These are phyloP conservation scores for Hemileccinum impolitum DNA, from an alignment of 768 basidiomycete genomes.

Conservation along the genomic window DNA sequence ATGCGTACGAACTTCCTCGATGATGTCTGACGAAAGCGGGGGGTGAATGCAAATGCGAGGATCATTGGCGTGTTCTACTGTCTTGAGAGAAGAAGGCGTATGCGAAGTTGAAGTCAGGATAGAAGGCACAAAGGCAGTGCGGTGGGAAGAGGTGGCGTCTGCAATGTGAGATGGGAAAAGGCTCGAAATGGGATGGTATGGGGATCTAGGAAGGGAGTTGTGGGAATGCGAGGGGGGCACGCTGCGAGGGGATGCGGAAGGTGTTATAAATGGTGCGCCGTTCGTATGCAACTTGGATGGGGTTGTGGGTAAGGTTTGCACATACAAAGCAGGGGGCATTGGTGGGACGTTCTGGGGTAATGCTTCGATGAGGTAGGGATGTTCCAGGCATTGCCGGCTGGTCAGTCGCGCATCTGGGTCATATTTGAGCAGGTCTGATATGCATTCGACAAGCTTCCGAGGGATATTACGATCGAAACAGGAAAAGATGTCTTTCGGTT, in stretches of 20 bases:
- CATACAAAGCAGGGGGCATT: conserved; percentile 50
- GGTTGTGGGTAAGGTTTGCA: conserved; percentile 36
- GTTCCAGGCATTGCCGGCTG: conserved; percentile 81
- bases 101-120: conserved; percentile 29
- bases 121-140: conserved; percentile 48
- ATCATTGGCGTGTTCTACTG: conserved; percentile 35
- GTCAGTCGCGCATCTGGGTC: conserved; percentile 87
- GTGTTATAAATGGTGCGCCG: conserved; percentile 36
- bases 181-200: conserved; percentile 38
- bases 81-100: conserved; percentile 31
- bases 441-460: conserved; percentile 81
- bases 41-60: conserved; percentile 33
- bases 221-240: conserved; percentile 51
- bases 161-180: conserved; percentile 41
- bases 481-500: conserved; percentile 62
- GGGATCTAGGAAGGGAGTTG: conserved; percentile 37
- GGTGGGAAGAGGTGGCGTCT: conserved; percentile 50
- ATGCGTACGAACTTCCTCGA: conserved; percentile 29
- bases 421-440: conserved; percentile 87
- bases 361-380: conserved; percentile 85
- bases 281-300: conserved; percentile 36
- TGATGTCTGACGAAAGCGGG: conserved; percentile 27
- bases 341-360: conserved; percentile 63
- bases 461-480: conserved; percentile 82
- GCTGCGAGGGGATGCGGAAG: conserved; percentile 41